These are phyloP conservation scores for Saccharomyces hybrid DNA, from an alignment of 1,139 yeast species.

Conservation along the genomic window DNA sequence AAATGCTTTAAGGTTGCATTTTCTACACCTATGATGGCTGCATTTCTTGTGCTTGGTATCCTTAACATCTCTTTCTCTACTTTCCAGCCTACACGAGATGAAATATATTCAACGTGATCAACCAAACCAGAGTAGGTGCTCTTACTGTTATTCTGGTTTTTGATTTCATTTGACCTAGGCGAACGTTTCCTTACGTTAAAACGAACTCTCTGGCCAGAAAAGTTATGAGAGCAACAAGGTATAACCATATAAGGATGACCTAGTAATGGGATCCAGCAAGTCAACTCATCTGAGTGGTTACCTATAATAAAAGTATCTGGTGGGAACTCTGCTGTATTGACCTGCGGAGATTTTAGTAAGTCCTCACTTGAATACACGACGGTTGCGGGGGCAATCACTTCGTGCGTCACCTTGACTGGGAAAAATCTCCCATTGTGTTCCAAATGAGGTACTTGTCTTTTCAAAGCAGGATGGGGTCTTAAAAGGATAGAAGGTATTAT, in stretches of 20 bases:
- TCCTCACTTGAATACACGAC: constrained; percentile 31
- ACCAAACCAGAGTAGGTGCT: constrained; percentile 80
- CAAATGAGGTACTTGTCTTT: constrained; percentile 45
- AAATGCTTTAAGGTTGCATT: constrained; percentile 21
- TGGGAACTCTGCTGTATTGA: constrained; percentile 62
- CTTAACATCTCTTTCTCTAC: constrained; percentile 81
- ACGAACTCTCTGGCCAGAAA: constrained; percentile 68
- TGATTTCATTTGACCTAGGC: constrained; percentile 31
- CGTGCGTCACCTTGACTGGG: constrained; percentile 42
- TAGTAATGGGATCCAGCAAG: constrained; percentile 89
- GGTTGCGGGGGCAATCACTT: constrained; percentile 31
- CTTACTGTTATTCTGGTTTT: constrained; percentile 29
- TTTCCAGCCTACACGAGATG: constrained; percentile 70
- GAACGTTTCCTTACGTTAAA: constrained; percentile 36
- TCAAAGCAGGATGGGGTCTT: constrained; percentile 59
- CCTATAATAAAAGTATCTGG: constrained; percentile 77
- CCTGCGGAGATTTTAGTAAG: constrained; percentile 49
- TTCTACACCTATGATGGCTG: constrained; percentile 70
- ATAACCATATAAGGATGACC: constrained; percentile 85
- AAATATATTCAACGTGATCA: constrained; percentile 70
- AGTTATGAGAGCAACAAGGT: constrained; percentile 90
- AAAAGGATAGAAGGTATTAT: constrained; percentile 67
- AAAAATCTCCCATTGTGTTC: constrained; percentile 54
- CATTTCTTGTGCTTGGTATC: constrained; percentile 91
- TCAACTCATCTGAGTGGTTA: constrained; percentile 90